Conservation (phyloP, 805 yeast species). For the Kuraishia capsulata region DNA sequence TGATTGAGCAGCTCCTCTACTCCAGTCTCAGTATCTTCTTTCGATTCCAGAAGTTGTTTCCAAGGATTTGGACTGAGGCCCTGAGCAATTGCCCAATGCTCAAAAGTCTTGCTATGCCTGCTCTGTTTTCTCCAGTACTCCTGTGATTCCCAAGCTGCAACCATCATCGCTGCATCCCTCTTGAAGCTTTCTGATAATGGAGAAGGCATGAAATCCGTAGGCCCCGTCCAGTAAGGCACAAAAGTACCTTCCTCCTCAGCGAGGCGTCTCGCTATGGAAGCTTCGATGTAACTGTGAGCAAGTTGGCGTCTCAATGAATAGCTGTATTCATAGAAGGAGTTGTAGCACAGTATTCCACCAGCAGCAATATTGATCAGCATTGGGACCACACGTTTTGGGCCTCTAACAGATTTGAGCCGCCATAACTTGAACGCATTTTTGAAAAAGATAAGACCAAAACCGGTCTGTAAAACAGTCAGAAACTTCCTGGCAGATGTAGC, state of each 20-base stretch:
- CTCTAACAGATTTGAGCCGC: background rate
- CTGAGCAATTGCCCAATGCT: background rate
- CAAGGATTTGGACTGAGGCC: background rate
- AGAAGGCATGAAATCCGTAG: slow-evolving; percentile 30
- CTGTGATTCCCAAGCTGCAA: background rate
- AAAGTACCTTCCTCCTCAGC: slow-evolving; percentile 28
- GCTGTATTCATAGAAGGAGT: slow-evolving; percentile 12
- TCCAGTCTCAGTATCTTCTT: background rate
- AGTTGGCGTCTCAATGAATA: slow-evolving; percentile 14
- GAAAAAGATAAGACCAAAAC: slow-evolving; percentile 12
- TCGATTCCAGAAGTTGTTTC: background rate
- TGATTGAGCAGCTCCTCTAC: background rate
- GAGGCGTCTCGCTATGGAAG: slow-evolving; percentile 23
- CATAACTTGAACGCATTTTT: background rate
- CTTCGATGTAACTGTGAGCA: slow-evolving; percentile 38
- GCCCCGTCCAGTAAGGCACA: slow-evolving; percentile 43
- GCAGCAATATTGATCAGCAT: background rate
- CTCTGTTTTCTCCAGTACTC: background rate
- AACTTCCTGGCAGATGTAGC: slow-evolving; percentile 14
- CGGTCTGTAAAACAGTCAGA: slow-evolving; percentile 17
- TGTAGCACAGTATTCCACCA: background rate
- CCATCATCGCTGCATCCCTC: background rate
- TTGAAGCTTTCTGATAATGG: background rate
- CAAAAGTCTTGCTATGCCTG: background rate
- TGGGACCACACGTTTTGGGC: background rate